Percentiles rank a stretch among this genome's conserved stretches.
Conservation (phyloP, 2,329 filamentous ascomycete genomes). For the Penicillium sp. region DNA sequence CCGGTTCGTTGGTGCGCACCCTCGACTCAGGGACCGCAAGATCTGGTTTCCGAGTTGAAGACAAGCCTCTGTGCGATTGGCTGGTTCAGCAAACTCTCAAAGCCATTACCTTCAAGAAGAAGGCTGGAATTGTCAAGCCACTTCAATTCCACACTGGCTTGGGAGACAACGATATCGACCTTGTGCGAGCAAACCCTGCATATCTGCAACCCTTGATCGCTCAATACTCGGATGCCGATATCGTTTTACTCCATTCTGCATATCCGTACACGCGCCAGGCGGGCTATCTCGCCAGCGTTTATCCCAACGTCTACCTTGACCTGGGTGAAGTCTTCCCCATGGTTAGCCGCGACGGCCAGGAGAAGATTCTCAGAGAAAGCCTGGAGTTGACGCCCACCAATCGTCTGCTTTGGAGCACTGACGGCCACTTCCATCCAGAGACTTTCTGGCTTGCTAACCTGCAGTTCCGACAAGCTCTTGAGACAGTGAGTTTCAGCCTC, state of each 20-base stretch:
- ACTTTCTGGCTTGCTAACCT: conserved; percentile 72
- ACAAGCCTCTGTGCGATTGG: conserved; percentile 68
- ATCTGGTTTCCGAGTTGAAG: conserved; percentile 51
- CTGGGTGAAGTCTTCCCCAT: conserved; percentile 81
- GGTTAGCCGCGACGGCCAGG: conserved; percentile 74
- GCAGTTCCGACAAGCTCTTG: conserved; percentile 71
- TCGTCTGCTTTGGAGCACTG: conserved; percentile 79
- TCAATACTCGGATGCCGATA: conserved; percentile 66
- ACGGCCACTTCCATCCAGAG: conserved; percentile 78
- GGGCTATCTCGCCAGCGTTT: conserved; percentile 75
- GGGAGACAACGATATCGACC: conserved; percentile 74
- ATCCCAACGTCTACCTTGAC: conserved; percentile 78
- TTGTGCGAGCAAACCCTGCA: conserved; percentile 71
- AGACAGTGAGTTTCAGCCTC: conserved; percentile 53
- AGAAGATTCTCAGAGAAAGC: conserved; percentile 68
- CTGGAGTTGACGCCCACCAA: conserved; percentile 73
- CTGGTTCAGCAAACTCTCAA: conserved; percentile 65
- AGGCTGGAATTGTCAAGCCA: conserved; percentile 61
- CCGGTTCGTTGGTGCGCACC: conserved; percentile 30
- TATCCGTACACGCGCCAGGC: conserved; percentile 80
- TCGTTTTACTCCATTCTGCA: conserved; percentile 76
- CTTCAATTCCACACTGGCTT: conserved; percentile 83
- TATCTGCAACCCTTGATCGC: conserved; percentile 74
- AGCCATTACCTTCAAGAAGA: conserved; percentile 51
- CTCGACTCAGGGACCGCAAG: conserved; percentile 27